Conservation (phyloP, 768 basidiomycete genomes). For the Boletus vinaceobasis region DNA sequence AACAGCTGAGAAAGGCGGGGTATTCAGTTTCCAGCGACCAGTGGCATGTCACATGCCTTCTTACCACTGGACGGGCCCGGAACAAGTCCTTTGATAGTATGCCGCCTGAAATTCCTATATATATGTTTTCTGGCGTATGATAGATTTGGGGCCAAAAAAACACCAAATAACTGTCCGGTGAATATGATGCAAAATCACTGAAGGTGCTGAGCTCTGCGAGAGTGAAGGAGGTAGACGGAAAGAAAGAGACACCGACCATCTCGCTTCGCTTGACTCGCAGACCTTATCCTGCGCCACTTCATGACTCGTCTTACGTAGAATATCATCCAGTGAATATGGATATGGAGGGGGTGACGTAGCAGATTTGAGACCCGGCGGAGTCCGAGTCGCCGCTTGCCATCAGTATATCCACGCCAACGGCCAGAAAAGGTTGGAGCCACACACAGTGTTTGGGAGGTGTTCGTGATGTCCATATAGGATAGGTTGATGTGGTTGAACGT, state of each 20-base stretch:
- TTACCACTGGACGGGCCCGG: neutral
- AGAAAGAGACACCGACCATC: too few species aligned
- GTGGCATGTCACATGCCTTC: neutral
- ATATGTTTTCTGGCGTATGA: too few species aligned
- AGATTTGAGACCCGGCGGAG: too few species aligned
- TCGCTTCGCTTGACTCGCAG: too few species aligned
- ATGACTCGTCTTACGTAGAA: too few species aligned
- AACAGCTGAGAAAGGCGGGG: neutral
- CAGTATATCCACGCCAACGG: neutral
- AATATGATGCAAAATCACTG: too few species aligned
- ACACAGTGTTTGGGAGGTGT: constrained; percentile 24
- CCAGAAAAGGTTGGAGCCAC: neutral
- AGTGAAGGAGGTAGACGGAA: too few species aligned
- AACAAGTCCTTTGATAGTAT: neutral
- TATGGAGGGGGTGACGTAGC: too few species aligned
- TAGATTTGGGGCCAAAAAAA: neutral
- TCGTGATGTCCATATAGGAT: constrained; percentile 30
- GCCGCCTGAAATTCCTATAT: neutral
- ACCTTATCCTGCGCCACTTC: too few species aligned
- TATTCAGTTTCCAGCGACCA: neutral
- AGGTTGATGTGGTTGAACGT: constrained; percentile 32
- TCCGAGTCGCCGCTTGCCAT: neutral
- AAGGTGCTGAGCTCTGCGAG: too few species aligned
- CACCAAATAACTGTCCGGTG: too few species aligned
- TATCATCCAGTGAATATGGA: too few species aligned